Evolutionary conservation across 108 stramenopile species (phyloP), one percentile per base, ranked within the genome.

Genomic region (Phaeodactylum tricornutum): DNA sequence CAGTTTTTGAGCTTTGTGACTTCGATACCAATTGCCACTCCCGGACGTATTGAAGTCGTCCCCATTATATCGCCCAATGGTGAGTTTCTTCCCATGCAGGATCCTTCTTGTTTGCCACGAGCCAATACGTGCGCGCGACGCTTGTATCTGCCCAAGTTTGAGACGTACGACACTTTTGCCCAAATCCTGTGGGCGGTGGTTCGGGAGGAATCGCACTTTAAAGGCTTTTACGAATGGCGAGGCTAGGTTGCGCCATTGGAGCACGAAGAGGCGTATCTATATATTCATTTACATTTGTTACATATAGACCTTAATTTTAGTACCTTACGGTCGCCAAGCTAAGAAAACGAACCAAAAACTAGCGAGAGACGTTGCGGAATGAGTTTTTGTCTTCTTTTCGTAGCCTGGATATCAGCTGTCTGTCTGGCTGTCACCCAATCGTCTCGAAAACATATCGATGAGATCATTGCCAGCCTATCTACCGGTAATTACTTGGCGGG

Each of bases 161-260:
- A 66, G 14, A 49, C 22, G 35, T 69, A 61, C 38, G 45, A 46
- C 8, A 35, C 57, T 12, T 74, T 74, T 33, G 38, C 47, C 22
- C 37, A 55, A 23, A 58, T 74, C 1, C 41, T 69, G 2, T 60
- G 65, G 56, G 55, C 66, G n/a, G 58, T 69, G 21, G 44, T 74
- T 2, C 17, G 37, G 36, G 68, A 53, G 6, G 73, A 74, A 37
- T 61, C 57, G 5, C 53, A 61, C 17, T 66, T 69, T 45, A 74
- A 69, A 40, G 73, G 73, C 9, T 74, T 74, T 34, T 67, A 50
- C 28, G 73, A 74, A 24, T 74, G 73, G 73, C 44, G 58, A 6
- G 67, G 66, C 21, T 66, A 15, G 31, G 39, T 12, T 34, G n/a
- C n/a, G n/a, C n/a, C n/a, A n/a, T n/a, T n/a, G n/a, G n/a, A n/a